Base-by-base conservation (phyloP, 2,329 filamentous ascomycete species). In the Trichoderma atrobrunneum region DNA sequence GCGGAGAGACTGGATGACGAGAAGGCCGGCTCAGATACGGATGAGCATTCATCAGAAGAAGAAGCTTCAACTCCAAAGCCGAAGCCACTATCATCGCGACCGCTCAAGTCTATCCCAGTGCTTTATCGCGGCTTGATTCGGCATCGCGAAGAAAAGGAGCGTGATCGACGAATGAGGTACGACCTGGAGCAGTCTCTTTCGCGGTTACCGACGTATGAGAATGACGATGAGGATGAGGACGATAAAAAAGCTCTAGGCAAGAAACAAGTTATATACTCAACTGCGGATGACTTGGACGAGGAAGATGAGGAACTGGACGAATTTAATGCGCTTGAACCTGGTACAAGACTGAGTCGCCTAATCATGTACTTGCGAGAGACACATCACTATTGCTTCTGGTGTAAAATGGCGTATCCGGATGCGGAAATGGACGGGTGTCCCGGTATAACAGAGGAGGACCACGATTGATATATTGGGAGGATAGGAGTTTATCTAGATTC, bases 321-420 rank as follows among this genome's bases (percentile, higher is more conserved):
- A 71, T 98, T 97, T 77, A 90, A 94, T 77, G 88, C 87, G 2
- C 83, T 95, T 59, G 87, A 90, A 26, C 85, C 89, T 2, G 83
- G 84, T 1, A 92, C 97, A 76, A 88, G 89, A 75, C 82, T 98
- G 74, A 82, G 84, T 10, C 89, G 85, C 76, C 81, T 97, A 16
- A 87, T 97, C 11, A 80, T 83, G 21, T 90, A 93, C 81, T 81
- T 99, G 69, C 88, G 96, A 48, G 85, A 89, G 63, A 87, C 88
- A 78, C 89, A 94, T 78, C 82, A 86, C 59, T 99, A 99, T 80
- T 99, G 96, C 83, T 97, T 98, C 80, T 99, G 95, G 93, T 99
- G 96, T 82, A 98, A 98, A 80, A 92, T 88, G 81, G 85, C 85
- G 67, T 99, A 98, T 80, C 88, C 90, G 0, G 90, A 94, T 78